Conservation (phyloP, 176 grass and related monocot species). For the Saccharum officinarum region DNA sequence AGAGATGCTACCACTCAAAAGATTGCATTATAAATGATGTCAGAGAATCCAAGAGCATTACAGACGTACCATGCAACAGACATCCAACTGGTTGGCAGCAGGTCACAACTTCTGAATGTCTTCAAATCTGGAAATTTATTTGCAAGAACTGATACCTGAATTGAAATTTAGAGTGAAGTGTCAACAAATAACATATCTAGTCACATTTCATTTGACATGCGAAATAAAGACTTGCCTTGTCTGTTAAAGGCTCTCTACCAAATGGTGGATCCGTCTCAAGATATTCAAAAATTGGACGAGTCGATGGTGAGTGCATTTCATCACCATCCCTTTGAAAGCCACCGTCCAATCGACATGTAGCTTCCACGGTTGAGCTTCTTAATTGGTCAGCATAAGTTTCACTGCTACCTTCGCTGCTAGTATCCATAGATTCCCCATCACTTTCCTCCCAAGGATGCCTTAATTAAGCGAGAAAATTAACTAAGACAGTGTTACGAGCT, state of each 20-base stretch:
- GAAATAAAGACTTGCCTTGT: constrained; percentile 63
- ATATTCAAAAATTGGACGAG: constrained; percentile 70
- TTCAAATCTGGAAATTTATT: constrained; percentile 78
- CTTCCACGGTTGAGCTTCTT: constrained; percentile 41
- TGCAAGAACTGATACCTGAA: constrained; percentile 84
- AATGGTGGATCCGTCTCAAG: constrained; percentile 78
- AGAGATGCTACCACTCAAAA: not conserved
- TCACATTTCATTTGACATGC: constrained; percentile 3
- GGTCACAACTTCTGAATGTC: constrained; percentile 82
- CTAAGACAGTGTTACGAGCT: constrained; percentile 35
- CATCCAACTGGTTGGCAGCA: constrained; percentile 80
- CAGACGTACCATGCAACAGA: constrained; percentile 89
- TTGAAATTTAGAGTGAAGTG: constrained; percentile 33
- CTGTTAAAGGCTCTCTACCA: constrained; percentile 86
- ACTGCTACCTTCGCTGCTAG: constrained; percentile 64
- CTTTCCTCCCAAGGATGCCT: constrained; percentile 76
- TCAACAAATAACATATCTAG: not conserved
- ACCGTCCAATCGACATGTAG: constrained; percentile 35
- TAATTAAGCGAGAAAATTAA: constrained; percentile 48
- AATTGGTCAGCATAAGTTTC: constrained; percentile 48
- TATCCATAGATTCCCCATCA: constrained; percentile 73
- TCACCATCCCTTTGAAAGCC: constrained; percentile 51
- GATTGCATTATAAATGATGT: not conserved
- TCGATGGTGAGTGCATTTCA: constrained; percentile 41
- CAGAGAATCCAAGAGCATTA: not conserved